Conservation (phyloP, 2,329 filamentous ascomycete genomes). For the Verticillium zaregamsianum region DNA sequence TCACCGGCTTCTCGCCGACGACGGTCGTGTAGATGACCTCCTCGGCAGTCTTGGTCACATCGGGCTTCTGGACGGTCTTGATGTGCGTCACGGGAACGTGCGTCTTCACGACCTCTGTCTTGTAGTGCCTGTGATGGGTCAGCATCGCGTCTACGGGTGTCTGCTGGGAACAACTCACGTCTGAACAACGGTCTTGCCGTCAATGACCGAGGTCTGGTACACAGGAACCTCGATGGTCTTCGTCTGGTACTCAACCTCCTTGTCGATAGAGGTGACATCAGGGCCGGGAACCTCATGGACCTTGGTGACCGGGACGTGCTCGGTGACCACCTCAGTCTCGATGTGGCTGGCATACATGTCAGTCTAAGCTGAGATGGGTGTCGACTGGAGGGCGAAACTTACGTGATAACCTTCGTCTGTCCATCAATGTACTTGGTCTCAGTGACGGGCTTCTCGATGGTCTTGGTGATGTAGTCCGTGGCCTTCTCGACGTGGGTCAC, state of each 20-base stretch:
- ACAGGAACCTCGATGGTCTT: constrained; percentile 40
- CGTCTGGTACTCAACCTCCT: constrained; percentile 35
- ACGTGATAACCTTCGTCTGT: constrained; percentile 29
- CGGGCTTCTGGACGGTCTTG: constrained; percentile 28
- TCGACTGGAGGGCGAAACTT: constrained; percentile 22
- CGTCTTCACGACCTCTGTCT: constrained; percentile 26
- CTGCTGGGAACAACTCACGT: constrained; percentile 22
- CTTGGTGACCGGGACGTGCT: constrained; percentile 25
- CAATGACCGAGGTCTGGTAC: constrained; percentile 38
- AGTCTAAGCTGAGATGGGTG: neutral
- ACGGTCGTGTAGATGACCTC: constrained; percentile 35
- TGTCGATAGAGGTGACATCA: constrained; percentile 30
- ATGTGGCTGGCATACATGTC: constrained; percentile 11
- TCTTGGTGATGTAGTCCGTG: constrained; percentile 36
- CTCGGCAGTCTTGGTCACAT: constrained; percentile 30
- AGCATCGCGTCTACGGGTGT: constrained; percentile 26
- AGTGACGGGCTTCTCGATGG: constrained; percentile 40
- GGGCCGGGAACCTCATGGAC: constrained; percentile 29
- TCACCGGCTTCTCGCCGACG: constrained; percentile 24
- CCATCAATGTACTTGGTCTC: constrained; percentile 39
- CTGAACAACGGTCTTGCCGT: constrained; percentile 31
- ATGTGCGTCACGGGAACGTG: constrained; percentile 26
- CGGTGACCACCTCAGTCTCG: constrained; percentile 21
- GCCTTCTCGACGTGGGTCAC: constrained; percentile 31
- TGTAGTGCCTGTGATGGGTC: constrained; percentile 17